These are phyloP conservation scores for Dentipellis fragilis DNA, from an alignment of 768 basidiomycete genomes.

Conservation along the genomic window DNA sequence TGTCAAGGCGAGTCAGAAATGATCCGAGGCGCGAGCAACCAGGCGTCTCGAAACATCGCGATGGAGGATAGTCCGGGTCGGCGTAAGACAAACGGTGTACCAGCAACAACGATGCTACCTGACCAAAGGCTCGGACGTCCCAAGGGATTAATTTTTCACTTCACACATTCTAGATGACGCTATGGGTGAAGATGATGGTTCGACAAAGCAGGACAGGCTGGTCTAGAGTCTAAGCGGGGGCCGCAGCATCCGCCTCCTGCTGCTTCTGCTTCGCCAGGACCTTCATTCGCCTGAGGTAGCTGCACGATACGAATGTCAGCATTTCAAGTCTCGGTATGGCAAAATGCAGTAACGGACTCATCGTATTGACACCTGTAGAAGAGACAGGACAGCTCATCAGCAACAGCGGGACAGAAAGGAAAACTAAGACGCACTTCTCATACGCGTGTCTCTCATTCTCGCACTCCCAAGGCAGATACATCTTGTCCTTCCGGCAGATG, in stretches of 20 bases:
- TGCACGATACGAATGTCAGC: conserved; percentile 20
- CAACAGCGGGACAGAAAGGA: neutral
- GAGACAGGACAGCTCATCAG: neutral
- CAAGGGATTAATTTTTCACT: too few species aligned
- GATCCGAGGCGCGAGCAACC: too few species aligned
- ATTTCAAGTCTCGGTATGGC: neutral
- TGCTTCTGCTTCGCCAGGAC: conserved; percentile 64
- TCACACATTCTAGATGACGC: too few species aligned
- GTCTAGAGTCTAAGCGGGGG: neutral
- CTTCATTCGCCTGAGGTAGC: conserved; percentile 86
- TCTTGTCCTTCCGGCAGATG: conserved; percentile 66
- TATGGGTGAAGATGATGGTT: too few species aligned
- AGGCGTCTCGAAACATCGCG: too few species aligned
- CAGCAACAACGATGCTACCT: too few species aligned
- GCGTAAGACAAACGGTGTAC: too few species aligned
- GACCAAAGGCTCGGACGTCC: too few species aligned
- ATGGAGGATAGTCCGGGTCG: too few species aligned
- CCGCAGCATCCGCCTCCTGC: conserved; percentile 15
- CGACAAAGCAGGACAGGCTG: too few species aligned
- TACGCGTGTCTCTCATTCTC: conserved; percentile 80
- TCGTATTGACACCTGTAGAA: conserved; percentile 80
- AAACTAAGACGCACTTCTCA: conserved; percentile 54
- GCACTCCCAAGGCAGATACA: conserved; percentile 88
- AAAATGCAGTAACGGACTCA: conserved; percentile 41
- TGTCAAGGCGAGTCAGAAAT: too few species aligned